A percentile compares a stretch with the other conserved stretches of the same genome.
phyloP scores from a whole-genome alignment of 2,329 filamentous ascomycete genomes.

The Byssothecium circinans region DNA sequence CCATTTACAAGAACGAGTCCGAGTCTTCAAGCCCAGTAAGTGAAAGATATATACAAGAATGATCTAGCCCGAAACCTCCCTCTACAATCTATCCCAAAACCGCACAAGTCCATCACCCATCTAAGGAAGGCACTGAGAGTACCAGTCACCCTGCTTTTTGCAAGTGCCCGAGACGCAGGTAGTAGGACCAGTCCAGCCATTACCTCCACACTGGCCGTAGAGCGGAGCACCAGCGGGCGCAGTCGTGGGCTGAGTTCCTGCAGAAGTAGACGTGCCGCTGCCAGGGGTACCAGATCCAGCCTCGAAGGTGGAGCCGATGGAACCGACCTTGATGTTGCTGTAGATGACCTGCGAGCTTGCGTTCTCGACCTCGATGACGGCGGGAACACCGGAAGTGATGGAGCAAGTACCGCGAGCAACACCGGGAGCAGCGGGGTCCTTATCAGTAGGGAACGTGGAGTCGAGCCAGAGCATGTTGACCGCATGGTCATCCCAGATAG shows the following conservation, averaged over 20 bases:
- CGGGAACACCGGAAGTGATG: slow-evolving; percentile 18
- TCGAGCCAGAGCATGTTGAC: slow-evolving; percentile 73
- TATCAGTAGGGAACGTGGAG: slow-evolving; percentile 57
- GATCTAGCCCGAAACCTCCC: too few species aligned
- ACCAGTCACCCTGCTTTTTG: slow-evolving; percentile 27
- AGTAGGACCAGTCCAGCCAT: slow-evolving; percentile 26
- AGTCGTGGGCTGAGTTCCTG: too few species aligned
- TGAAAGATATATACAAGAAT: neutral
- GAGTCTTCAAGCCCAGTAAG: neutral
- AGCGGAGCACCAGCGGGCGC: too few species aligned
- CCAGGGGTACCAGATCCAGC: too few species aligned
- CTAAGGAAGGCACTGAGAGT: slow-evolving; percentile 25
- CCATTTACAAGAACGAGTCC: neutral
- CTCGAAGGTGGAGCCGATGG: slow-evolving; percentile 21
- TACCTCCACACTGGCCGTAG: too few species aligned
- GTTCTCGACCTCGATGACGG: slow-evolving; percentile 13
- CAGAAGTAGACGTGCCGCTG: too few species aligned
- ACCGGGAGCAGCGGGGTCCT: slow-evolving; percentile 15
- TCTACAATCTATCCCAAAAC: too few species aligned
- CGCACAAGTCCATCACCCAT: too few species aligned
- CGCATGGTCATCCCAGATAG: slow-evolving; percentile 62
- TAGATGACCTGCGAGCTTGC: slow-evolving; percentile 19
- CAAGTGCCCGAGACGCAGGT: slow-evolving; percentile 32
- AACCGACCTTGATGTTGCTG: slow-evolving; percentile 30
- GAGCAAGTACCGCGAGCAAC: slow-evolving; percentile 20